phyloP scores from a whole-genome alignment of 148 eudicot species.

The Hydrangea macrophylla region DNA sequence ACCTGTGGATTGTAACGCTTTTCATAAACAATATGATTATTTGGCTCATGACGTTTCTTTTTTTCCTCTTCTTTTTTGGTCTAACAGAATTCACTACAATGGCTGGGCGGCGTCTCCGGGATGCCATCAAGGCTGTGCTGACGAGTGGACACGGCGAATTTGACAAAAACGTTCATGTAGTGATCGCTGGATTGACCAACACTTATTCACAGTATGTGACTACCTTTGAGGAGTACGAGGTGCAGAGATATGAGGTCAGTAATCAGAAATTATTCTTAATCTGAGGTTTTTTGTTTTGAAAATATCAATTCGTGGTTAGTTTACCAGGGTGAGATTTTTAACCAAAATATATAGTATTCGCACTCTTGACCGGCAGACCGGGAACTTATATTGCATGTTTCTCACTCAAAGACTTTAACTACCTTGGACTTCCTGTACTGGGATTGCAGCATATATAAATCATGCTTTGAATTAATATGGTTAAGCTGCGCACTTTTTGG shows the following conservation, averaged over 20 bases:
- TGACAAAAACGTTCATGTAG: conserved; percentile 54
- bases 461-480: background rate
- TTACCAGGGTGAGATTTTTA: background rate
- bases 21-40: background rate
- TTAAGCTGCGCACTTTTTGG: background rate
- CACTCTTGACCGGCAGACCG: background rate
- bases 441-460: background rate
- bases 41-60: background rate
- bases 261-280: background rate
- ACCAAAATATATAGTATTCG: background rate
- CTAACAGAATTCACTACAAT: conserved; percentile 84
- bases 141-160: conserved; percentile 46
- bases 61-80: background rate
- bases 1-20: background rate
- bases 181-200: conserved; percentile 95
- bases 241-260: conserved; percentile 97
- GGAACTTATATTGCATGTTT: background rate
- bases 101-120: conserved; percentile 98
- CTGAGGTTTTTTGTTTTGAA: background rate
- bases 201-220: conserved; percentile 92
- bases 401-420: background rate
- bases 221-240: conserved; percentile 84
- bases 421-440: background rate
- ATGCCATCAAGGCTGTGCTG: conserved; percentile 70
- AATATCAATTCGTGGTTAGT: background rate